A percentile compares a stretch with the other conserved stretches of the same genome.
These are phyloP conservation scores for Solanum appendiculatum DNA, from an alignment of 257 asterid genomes.

Conservation along the genomic window DNA sequence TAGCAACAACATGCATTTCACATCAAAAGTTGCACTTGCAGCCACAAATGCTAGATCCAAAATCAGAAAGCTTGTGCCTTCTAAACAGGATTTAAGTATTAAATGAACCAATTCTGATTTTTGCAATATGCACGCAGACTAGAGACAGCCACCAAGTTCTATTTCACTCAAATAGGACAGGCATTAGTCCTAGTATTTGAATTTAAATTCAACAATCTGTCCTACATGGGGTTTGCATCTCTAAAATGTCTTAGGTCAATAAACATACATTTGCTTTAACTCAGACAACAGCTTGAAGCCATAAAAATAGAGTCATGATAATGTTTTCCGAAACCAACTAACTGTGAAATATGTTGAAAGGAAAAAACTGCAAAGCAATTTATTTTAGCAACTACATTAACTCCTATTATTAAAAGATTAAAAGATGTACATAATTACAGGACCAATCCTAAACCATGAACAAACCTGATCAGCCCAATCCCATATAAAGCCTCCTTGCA, in stretches of 20 bases:
- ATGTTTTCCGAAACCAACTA: background rate
- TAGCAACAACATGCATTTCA: background rate
- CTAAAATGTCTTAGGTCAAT: background rate
- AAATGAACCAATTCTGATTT: background rate
- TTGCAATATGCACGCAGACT: background rate
- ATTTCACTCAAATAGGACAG: background rate
- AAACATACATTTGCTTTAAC: background rate
- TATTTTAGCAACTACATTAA: background rate
- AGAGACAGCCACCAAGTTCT: background rate
- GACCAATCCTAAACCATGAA: background rate
- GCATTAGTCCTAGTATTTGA: background rate
- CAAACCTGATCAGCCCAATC: constrained; percentile 99
- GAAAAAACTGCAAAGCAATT: background rate
- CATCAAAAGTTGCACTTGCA: background rate
- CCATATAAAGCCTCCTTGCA: constrained; percentile 99
- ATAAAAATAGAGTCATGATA: background rate
- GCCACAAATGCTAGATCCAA: background rate
- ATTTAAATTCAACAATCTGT: background rate
- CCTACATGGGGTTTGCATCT: background rate
- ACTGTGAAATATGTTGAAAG: background rate
- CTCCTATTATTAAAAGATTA: background rate
- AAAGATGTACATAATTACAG: background rate
- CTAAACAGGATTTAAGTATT: background rate
- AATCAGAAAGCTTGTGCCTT: background rate
- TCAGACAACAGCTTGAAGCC: background rate